These are phyloP conservation scores for Bromus sterilis DNA, from an alignment of 176 grass and related monocot genomes.

Conservation along the genomic window DNA sequence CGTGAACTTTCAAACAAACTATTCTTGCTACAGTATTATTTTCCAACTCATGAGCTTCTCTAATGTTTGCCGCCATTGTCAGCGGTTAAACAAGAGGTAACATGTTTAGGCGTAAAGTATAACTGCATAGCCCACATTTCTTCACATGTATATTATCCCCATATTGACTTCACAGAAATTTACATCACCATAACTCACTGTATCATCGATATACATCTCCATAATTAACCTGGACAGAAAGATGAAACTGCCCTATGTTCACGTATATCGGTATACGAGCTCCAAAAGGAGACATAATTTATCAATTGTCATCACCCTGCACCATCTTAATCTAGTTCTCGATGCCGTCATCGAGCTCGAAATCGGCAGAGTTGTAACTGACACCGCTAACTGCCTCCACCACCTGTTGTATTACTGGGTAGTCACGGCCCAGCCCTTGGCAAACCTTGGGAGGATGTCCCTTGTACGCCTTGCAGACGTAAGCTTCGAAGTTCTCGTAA, in stretches of 20 bases:
- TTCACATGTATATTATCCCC: neutral
- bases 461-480: conserved; percentile 78
- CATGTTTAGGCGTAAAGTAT: no score
- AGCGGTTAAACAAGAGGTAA: no score
- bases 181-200: neutral
- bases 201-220: neutral
- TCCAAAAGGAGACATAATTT: neutral
- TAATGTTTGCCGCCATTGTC: no score
- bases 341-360: neutral
- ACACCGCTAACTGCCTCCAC: conserved; percentile 22
- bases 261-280: neutral
- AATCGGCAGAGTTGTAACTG: conserved; percentile 20
- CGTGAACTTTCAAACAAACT: no score
- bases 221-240: neutral
- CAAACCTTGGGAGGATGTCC: conserved; percentile 50
- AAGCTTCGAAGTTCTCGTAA: conserved; percentile 62
- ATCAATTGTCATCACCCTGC: neutral
- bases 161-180: neutral
- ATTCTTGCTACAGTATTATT: no score
- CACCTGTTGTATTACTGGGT: neutral
- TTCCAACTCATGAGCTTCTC: no score
- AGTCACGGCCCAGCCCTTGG: conserved; percentile 10
- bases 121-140: no score
- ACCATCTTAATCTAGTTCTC: conserved; percentile 20
- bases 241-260: neutral